These are phyloP conservation scores for Ambrosia trifida DNA, from an alignment of 129 eudicot genomes.

Conservation along the genomic window DNA sequence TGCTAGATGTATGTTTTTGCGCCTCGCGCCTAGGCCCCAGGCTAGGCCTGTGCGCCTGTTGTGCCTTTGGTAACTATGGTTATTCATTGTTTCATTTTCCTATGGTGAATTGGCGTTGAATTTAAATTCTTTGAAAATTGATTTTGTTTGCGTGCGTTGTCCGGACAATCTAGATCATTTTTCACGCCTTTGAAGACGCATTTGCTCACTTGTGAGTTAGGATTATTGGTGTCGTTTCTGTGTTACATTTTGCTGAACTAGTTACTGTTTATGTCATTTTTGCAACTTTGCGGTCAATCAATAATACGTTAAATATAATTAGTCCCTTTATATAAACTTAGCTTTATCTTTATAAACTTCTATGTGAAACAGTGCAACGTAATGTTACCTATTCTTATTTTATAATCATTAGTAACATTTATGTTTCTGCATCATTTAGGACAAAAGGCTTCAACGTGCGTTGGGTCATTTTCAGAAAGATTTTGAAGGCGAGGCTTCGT, in stretches of 20 bases:
- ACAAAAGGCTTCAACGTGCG: constrained; percentile 63
- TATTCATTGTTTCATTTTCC: neutral
- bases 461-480: constrained; percentile 83
- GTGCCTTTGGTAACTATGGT: too few relatives aligned
- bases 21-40: too few relatives aligned
- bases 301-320: constrained; percentile 5
- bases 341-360: constrained; percentile 15
- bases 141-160: constrained; percentile 9
- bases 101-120: neutral
- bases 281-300: constrained; percentile 6
- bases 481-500: constrained; percentile 68
- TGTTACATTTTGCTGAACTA: constrained; percentile 17
- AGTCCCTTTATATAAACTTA: constrained; percentile 11
- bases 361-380: neutral
- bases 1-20: neutral
- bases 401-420: constrained; percentile 4
- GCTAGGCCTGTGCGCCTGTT: too few relatives aligned
- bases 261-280: constrained; percentile 14
- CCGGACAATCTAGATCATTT: constrained; percentile 10
- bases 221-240: neutral
- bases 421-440: constrained; percentile 52
- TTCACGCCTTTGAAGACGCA: constrained; percentile 10
- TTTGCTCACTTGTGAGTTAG: constrained; percentile 9
- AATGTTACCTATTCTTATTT: neutral
- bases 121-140: neutral